Evolutionary conservation across 495 filamentous ascomycete species (phyloP).

Genomic region (Tuber microsphaerosporum): DNA sequence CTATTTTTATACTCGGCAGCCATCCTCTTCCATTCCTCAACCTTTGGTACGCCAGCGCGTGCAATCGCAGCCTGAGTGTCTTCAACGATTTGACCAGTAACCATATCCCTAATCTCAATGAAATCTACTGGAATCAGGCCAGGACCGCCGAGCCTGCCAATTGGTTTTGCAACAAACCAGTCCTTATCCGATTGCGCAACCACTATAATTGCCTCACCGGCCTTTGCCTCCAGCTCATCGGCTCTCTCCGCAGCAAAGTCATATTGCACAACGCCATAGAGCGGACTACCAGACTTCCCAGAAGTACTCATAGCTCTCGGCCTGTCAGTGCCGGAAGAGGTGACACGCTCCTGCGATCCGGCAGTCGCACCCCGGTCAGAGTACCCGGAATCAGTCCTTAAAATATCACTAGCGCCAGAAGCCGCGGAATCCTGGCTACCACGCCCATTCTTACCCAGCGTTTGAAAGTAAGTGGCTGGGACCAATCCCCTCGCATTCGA

Average conservation of each 20-base stretch:
- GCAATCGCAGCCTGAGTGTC: slow-evolving; percentile 82
- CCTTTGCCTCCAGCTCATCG: slow-evolving; percentile 90
- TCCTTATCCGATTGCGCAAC: slow-evolving; percentile 99
- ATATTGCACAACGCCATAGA: slow-evolving; percentile 94
- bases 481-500: slow-evolving; percentile 84
- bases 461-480: slow-evolving; percentile 86
- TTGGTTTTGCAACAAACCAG: slow-evolving; percentile 99
- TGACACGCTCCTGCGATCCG: slow-evolving; percentile 34
- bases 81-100: slow-evolving; percentile 68
- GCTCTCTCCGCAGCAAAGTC: slow-evolving; percentile 93
- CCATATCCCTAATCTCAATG: slow-evolving; percentile 93
- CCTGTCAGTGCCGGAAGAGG: slow-evolving; percentile 22
- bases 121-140: slow-evolving; percentile 95
- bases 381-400: slow-evolving; percentile 68
- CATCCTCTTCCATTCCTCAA: slow-evolving; percentile 99
- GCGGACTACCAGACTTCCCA: slow-evolving; percentile 71
- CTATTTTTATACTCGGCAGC: slow-evolving; percentile 98
- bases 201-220: slow-evolving; percentile 92
- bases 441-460: slow-evolving; percentile 80
- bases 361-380: slow-evolving; percentile 52
- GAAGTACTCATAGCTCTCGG: slow-evolving; percentile 45
- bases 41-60: slow-evolving; percentile 86
- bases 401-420: slow-evolving; percentile 53
- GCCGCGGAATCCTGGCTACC: slow-evolving; percentile 73
- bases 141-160: slow-evolving; percentile 85